Evolutionary conservation across 352 stramenopile species (phyloP).

Genomic region (Globisporangium echinulatum): DNA sequence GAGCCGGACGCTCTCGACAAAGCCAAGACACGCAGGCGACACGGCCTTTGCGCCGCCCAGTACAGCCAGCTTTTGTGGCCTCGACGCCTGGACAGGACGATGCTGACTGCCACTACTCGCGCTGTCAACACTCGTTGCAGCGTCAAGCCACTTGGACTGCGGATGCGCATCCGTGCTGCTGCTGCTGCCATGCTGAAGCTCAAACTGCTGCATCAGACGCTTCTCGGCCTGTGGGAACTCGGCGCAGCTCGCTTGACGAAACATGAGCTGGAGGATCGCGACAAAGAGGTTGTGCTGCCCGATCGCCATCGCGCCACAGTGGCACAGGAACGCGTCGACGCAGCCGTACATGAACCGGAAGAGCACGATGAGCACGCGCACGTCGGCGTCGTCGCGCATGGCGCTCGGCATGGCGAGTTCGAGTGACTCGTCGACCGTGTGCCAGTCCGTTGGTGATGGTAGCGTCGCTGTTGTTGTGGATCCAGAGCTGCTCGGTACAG

Average conservation of each 20-base stretch:
- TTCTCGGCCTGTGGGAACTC: constrained; percentile 57
- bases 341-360: constrained; percentile 83
- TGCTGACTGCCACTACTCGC: constrained; percentile 4
- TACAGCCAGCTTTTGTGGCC: background rate
- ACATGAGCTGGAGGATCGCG: constrained; percentile 60
- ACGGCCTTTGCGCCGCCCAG: constrained; percentile 14
- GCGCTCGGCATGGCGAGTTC: constrained; percentile 8
- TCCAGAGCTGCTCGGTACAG: background rate
- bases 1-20: constrained; percentile 66
- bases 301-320: constrained; percentile 75
- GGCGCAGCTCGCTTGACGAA: constrained; percentile 57
- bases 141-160: constrained; percentile 8
- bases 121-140: background rate
- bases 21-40: constrained; percentile 35
- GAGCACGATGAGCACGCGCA: constrained; percentile 32
- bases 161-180: background rate
- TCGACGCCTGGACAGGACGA: constrained; percentile 1
- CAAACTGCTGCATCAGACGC: constrained; percentile 16
- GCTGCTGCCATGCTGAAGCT: background rate
- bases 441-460: constrained; percentile 15
- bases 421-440: constrained; percentile 43
- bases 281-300: constrained; percentile 74
- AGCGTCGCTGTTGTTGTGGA: background rate
- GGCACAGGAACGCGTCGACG: constrained; percentile 65
- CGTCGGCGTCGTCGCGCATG: constrained; percentile 17